Base-by-base conservation (phyloP, 2,329 filamentous ascomycete genomes). In the Harringtonia lauricola region DNA sequence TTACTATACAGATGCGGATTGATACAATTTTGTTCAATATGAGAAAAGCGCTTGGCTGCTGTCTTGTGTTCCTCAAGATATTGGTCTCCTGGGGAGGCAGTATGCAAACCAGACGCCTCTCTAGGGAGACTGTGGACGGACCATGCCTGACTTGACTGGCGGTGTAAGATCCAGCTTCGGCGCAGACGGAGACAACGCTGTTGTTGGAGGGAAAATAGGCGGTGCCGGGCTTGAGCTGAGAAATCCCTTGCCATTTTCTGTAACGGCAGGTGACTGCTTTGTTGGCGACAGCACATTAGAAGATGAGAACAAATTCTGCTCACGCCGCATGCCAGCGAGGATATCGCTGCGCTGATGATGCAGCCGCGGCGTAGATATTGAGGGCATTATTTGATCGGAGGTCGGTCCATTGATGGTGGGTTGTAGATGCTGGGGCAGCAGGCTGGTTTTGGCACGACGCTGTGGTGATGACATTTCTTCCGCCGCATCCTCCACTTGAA, bases 131-230 rank as follows among this genome's bases (percentile, higher is more conserved):
- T 54, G 54, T 8, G 51, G 52, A 42, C 54, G 60, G 39, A 45
- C 51, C 44, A 38, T 57, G 56, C 40, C 67, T 4, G 67, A 64
- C 62, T 83, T 79, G 51, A 76, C 65, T 2, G 77, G 79, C 21
- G 79, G 77, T 15, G 73, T 76, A 41, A 79, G 56, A 45, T 78
- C 76, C 50, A 74, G 71, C 45, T 71, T 65, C 14, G 67, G 68
- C 2, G 72, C 70, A 35, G 70, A 75, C 0, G 79, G 79, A 10
- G 75, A 72, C 39, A 83, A 56, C 2, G 72, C 65, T 34, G 74
- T 68, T 2, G 70, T 59, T 0, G 78, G 78, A 6, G 78, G 79
- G 3, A 82, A 60, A 21, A 80, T 67, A 0, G 71, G 63, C 14
- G 64, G 57, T 17, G 60, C 51, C 6, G 56, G 58, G 42, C 55